Evolutionary conservation across 768 basidiomycete genomes (phyloP).

Genomic region (Epithele typhae): DNA sequence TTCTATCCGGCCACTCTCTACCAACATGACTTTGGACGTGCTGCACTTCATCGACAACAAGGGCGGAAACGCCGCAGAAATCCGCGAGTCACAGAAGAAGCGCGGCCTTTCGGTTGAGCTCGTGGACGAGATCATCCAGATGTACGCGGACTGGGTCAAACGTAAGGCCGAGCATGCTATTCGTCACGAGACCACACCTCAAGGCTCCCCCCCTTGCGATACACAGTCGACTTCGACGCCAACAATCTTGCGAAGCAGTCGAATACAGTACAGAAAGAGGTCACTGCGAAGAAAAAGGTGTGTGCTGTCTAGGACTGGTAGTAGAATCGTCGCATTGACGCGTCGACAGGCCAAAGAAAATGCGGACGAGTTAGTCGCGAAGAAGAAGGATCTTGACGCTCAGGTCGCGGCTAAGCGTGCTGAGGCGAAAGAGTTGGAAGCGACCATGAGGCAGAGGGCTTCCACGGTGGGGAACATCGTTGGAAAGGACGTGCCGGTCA

Average conservation of each 20-base stretch:
- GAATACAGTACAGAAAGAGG: constrained; percentile 92
- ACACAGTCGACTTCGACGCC: constrained; percentile 83
- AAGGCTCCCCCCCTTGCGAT: not conserved
- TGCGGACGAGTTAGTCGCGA: constrained; percentile 80
- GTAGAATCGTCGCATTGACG: not conserved
- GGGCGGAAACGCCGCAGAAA: constrained; percentile 88
- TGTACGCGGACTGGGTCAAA: constrained; percentile 93
- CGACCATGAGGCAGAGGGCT: constrained; percentile 75
- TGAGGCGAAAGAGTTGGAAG: constrained; percentile 73
- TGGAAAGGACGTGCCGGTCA: constrained; percentile 79
- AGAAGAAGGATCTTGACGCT: constrained; percentile 83
- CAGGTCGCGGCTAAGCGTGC: constrained; percentile 73
- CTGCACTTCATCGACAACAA: constrained; percentile 78
- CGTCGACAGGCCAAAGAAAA: constrained; percentile 76
- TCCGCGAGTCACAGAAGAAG: constrained; percentile 89
- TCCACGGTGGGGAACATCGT: constrained; percentile 89
- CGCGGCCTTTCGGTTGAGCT: constrained; percentile 85
- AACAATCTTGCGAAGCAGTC: constrained; percentile 76
- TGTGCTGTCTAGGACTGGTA: constrained; percentile 1
- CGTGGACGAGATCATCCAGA: constrained; percentile 89
- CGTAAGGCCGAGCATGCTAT: constrained; percentile 59
- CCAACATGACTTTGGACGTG: constrained; percentile 76
- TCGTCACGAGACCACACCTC: not conserved
- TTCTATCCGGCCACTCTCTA: not conserved
- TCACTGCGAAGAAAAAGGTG: constrained; percentile 91